These are phyloP conservation scores for Echinosophora koreensis DNA, from an alignment of 306 rosid genomes.

Conservation along the genomic window DNA sequence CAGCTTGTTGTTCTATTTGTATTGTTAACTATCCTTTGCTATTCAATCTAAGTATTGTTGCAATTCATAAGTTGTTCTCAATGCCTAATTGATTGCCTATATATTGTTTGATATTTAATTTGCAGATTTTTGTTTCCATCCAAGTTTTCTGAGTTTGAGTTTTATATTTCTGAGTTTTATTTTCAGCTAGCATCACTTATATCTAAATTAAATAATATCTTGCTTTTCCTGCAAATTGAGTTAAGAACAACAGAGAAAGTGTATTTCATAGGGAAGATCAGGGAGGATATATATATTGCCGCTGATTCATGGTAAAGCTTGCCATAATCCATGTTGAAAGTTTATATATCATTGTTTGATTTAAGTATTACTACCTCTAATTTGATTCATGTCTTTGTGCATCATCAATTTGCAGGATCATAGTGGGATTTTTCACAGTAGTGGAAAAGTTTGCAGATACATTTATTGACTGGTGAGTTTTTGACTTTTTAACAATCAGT, in stretches of 20 bases:
- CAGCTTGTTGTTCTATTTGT: too few species aligned
- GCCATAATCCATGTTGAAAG: background rate
- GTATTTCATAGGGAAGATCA: background rate
- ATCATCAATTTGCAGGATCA: conserved; percentile 67
- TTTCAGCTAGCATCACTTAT: too few species aligned
- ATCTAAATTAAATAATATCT: too few species aligned
- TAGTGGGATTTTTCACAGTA: conserved; percentile 77
- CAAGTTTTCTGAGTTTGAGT: too few species aligned
- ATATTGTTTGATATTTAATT: too few species aligned
- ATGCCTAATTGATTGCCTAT: too few species aligned
- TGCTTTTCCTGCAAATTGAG: conserved; percentile 1
- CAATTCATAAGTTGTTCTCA: too few species aligned
- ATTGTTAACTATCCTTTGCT: too few species aligned
- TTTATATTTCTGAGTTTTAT: too few species aligned
- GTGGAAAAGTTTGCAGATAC: conserved; percentile 70
- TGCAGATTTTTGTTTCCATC: too few species aligned
- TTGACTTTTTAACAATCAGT: background rate
- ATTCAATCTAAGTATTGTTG: too few species aligned
- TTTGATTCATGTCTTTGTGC: conserved; percentile 18
- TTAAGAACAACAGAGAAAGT: background rate
- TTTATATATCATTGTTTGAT: background rate
- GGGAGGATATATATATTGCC: background rate
- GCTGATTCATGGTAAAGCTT: background rate
- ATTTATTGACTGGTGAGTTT: conserved; percentile 71
- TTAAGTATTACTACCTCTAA: background rate